Conservation (phyloP, 441 rosid genomes). For the Hypseocharis bilobata region DNA sequence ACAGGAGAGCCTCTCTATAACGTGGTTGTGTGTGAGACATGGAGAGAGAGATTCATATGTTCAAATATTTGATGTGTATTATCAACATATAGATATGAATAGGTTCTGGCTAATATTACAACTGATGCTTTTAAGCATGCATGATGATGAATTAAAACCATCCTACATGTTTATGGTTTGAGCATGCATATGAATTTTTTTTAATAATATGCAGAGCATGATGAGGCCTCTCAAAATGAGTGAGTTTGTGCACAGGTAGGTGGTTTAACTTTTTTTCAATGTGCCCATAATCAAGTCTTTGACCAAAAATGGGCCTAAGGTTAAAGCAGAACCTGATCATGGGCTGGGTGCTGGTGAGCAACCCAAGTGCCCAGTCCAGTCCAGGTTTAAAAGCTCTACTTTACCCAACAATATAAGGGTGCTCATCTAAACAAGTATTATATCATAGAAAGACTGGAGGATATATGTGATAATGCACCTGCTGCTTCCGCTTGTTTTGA, state of each 20-base stretch:
- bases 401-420: background rate
- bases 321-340: background rate
- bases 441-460: slow-evolving; percentile 5
- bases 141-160: background rate
- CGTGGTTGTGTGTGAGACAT: too few species aligned
- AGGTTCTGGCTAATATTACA: too few species aligned
- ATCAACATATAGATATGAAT: too few species aligned
- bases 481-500: slow-evolving; percentile 99
- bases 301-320: background rate
- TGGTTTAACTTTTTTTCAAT: background rate
- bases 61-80: too few species aligned
- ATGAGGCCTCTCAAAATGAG: too few species aligned
- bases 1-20: too few species aligned
- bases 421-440: background rate
- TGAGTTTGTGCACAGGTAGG: background rate
- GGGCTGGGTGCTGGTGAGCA: background rate
- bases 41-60: too few species aligned
- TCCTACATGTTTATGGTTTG: background rate
- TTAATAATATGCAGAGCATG: background rate
- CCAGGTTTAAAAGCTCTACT: background rate
- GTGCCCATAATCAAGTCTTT: background rate
- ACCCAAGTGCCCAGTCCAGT: background rate
- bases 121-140: background rate
- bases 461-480: slow-evolving; percentile 38
- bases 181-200: background rate